Base-by-base conservation (phyloP, 176 grass and related monocot species). In the Phragmites australis region DNA sequence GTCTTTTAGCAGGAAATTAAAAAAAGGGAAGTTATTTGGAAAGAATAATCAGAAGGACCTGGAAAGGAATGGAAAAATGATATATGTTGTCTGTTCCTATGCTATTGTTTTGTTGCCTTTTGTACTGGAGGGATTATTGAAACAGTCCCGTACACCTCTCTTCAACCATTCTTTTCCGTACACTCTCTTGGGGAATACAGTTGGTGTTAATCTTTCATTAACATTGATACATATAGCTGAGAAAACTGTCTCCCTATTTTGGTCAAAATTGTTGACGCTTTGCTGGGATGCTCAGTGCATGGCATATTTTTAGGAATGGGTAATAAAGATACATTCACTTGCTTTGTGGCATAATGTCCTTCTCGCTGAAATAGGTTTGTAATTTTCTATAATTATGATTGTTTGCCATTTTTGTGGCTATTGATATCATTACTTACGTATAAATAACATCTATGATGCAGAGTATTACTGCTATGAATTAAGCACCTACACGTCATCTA, bases 271-370 rank as follows among this genome's bases (percentile, higher is more conserved):
- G 37, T 55, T 16, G 72, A 44, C 34, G 66, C 13, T 75, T 54
- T 12, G 25, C 49, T 81, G 17, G 25, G 3, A 45, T 15, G 27
- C 55, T 56, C 47, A 43, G 23, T 64, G 49, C 48, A 32, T 40
- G 31, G 13, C 23, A 56, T 21, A 56, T 65, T 66, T 65, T 66
- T 47, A 46, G 25, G 19, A 75, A 55, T 55, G 48, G 34, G 37
- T n/a, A 68, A 25, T 76, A 57, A 84, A 57, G 14, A 47, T 37
- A 47, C 41, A 70, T 25, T 77, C 6, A 55, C 21, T 58, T 84
- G 12, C 30, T 58, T 84, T 10, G 30, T 44, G 8, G 23, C 51
- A 76, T 68, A 46, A 68, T 26, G 12, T 25, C 17, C 53, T 59
- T 27, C 45, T 19, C 41, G 26, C 21, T 5, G 40, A 48, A 34